Base-by-base conservation (phyloP, 768 basidiomycete genomes). In the Dioszegia aurantiaca region DNA sequence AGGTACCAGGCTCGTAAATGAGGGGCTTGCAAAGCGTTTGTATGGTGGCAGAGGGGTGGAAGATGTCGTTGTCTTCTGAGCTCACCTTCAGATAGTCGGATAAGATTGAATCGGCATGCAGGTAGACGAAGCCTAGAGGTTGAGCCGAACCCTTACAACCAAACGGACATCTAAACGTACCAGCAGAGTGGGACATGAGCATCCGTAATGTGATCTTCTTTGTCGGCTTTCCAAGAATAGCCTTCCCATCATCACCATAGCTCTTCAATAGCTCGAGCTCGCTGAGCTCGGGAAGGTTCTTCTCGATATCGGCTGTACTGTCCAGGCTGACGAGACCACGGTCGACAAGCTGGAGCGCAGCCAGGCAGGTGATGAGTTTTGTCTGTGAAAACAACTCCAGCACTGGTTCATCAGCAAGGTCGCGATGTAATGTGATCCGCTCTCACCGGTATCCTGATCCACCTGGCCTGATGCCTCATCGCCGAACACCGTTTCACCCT, bases 181-280 rank as follows among this genome's bases (percentile, higher is more conserved):
- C 75, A 17, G 70, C 62, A 4, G 68, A 68, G 56, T 77, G 76
- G 17, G 58, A 65, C 51, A 75, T 56, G 45, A 77, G 60, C 68
- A 66, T 65, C 58, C 68, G 46, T 28, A 73, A 43, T 3, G 74
- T 76, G 31, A 72, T 60, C n/a, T 60, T 60, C 5, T 59, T 66
- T 40, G 60, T 59, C 17, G 67, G 57, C 23, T 67, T 60, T 6
- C 47, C 62, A 21, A 67, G 45, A 0, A 60, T 28, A 0, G 63
- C 57, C 30, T 64, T 45, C 17, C 61, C 65, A 17, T 70, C 55
- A 11, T 62, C 63, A 8, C 58, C 56, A 37, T 64, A 71, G 4
- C 73, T 69, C 16, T 58, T 63, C 16, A 72, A 26, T 10, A 73
- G 49, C 21, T 63, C 49, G 27, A 70, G 45, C 24, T 63, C 48